These are phyloP conservation scores for Flaveria sonorensis DNA, from an alignment of 129 eudicot species.

Conservation along the genomic window DNA sequence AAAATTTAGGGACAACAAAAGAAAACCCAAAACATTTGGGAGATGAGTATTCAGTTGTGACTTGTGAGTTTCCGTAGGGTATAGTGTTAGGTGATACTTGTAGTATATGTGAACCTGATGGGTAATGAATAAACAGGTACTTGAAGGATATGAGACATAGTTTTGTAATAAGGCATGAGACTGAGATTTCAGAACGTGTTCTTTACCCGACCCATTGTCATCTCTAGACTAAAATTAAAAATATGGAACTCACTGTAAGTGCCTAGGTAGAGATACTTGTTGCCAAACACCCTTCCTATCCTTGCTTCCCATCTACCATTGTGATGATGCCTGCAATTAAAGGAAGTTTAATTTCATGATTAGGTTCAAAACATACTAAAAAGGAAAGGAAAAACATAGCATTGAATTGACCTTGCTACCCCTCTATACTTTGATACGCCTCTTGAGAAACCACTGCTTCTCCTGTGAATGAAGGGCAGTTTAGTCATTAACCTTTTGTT, in stretches of 20 bases:
- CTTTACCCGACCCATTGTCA: too few species aligned
- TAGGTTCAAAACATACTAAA: not conserved
- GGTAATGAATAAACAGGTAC: too few species aligned
- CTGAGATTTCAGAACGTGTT: too few species aligned
- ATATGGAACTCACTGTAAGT: slow-evolving; percentile 57
- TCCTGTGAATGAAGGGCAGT: slow-evolving; percentile 38
- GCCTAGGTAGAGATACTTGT: slow-evolving; percentile 78
- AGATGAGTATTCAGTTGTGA: too few species aligned
- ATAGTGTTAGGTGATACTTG: too few species aligned
- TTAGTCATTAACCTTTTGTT: not conserved
- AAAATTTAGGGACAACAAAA: not conserved
- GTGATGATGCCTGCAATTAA: slow-evolving; percentile 68
- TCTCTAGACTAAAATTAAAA: too few species aligned
- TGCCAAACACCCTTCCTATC: slow-evolving; percentile 86
- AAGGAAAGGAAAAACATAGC: not conserved
- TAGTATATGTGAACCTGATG: too few species aligned
- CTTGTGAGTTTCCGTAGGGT: too few species aligned
- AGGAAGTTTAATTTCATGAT: not conserved
- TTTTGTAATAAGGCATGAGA: too few species aligned
- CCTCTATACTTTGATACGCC: slow-evolving; percentile 90
- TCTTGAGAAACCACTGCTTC: slow-evolving; percentile 89
- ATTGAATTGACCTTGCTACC: slow-evolving; percentile 64
- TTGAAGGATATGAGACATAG: too few species aligned
- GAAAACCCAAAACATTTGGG: too few species aligned
- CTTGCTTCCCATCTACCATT: slow-evolving; percentile 95